These are phyloP conservation scores for Cryptococcus jaspeensis DNA, from an alignment of 1,284 basidiomycete species.

Conservation along the genomic window DNA sequence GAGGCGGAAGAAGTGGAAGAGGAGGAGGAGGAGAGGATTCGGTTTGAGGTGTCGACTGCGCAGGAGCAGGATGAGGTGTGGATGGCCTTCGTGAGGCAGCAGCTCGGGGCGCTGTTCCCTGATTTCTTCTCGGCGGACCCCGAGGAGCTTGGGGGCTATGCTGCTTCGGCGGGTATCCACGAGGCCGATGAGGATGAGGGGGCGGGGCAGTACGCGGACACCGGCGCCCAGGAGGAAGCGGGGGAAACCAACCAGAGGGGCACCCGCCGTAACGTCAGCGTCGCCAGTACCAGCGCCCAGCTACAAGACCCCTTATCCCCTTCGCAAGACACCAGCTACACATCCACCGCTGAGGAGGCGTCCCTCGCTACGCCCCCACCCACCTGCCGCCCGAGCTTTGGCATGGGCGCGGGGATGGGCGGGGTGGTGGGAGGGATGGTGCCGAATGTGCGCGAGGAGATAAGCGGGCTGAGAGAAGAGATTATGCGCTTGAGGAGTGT, in stretches of 20 bases:
- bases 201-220: not conserved
- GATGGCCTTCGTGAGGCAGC: slow-evolving; percentile 37
- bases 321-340: not conserved
- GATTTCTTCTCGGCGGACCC: slow-evolving; percentile 28
- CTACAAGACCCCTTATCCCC: too few relatives aligned
- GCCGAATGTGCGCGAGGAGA: slow-evolving; percentile 32
- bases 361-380: not conserved
- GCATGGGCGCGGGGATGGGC: too few relatives aligned
- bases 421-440: not conserved
- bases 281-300: too few relatives aligned
- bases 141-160: not conserved
- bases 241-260: too few relatives aligned
- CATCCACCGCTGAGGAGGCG: not conserved
- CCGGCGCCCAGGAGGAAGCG: too few relatives aligned
- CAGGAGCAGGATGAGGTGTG: slow-evolving; percentile 38
- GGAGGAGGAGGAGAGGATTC: slow-evolving; percentile 5
- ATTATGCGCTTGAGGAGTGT: slow-evolving; percentile 36
- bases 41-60: slow-evolving; percentile 7
- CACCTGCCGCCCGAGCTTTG: not conserved
- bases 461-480: slow-evolving; percentile 33
- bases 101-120: slow-evolving; percentile 42
- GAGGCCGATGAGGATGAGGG: slow-evolving; percentile 2
- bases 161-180: not conserved
- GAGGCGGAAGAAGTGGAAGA: not conserved
- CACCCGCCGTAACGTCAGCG: too few relatives aligned